A percentile compares a stretch with the other conserved stretches of the same genome.
These are phyloP conservation scores for Pythium myriotylum DNA, from an alignment of 352 stramenopile genomes.

Conservation along the genomic window DNA sequence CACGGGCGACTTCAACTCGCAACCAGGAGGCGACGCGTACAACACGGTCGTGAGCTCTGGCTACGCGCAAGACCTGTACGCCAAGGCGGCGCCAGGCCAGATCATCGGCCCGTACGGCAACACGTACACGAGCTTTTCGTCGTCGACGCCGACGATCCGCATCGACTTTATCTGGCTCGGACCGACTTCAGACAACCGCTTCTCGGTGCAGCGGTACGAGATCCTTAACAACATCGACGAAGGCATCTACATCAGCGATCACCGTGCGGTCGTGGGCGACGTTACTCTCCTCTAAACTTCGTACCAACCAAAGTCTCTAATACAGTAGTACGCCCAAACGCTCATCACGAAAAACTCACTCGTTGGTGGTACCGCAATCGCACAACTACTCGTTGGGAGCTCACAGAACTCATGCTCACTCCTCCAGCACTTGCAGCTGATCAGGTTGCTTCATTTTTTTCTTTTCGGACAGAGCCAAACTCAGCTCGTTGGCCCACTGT, in stretches of 20 bases:
- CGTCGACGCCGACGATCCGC: not conserved
- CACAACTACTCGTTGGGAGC: no score
- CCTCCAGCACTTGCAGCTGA: no score
- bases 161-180: conserved; percentile 25
- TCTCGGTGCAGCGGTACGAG: conserved; percentile 18
- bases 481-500: no score
- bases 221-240: conserved; percentile 22
- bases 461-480: no score
- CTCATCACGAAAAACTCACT: no score
- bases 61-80: conserved; percentile 14
- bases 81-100: conserved; percentile 7
- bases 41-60: conserved; percentile 9
- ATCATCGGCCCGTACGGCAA: conserved; percentile 9
- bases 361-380: no score
- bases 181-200: conserved; percentile 9
- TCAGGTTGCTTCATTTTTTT: no score
- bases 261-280: conserved; percentile 18
- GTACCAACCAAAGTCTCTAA: no score
- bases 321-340: no score
- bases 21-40: conserved; percentile 18
- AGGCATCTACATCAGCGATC: conserved; percentile 22
- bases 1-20: conserved; percentile 27
- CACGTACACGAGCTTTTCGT: conserved; percentile 22
- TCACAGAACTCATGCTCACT: no score
- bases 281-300: conserved; percentile 20